Evolutionary conservation across 345 rosid genomes (phyloP), one percentile per base, ranked within the genome.

Genomic region (Lepidium sativum): DNA sequence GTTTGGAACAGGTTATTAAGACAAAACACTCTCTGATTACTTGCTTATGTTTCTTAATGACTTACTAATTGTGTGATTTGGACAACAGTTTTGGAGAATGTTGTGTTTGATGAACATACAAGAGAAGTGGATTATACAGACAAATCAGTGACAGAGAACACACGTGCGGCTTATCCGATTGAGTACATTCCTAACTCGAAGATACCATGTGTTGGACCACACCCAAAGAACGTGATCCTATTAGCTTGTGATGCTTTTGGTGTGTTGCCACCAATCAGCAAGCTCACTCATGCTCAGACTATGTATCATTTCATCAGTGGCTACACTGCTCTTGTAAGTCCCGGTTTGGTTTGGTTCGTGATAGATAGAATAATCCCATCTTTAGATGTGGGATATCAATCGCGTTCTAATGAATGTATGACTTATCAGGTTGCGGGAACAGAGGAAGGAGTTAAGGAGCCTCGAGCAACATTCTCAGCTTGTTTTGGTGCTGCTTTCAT

Each of bases 281-380:
- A 84, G 83, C 82, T 94, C 58, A 75, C 39, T 77, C 73, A 86
- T 58, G 88, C 97, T 38, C 97, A 94, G 78, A 86, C 99, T 69
- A 94, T 94, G 99, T 90, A 90, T 73, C 99, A 94, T 68, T 90
- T 94, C 86, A 94, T 90, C 74, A 94, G 97, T 63, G 97, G 99
- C 54, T 94, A 94, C 80, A 94, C 99, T 62, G 99, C 99, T 74
- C 74, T 94, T 75, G 96, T 94, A 83, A 27, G 65, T 58, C 16
- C n/a, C 16, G 6, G 54, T 61, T 18, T 18, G 2, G 3, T 32
- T 53, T n/a, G 27, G 38, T 64, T 54, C 54, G 31, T n/a, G n/a
- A n/a, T n/a, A n/a, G n/a, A n/a, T 6, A 27, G 7, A 27, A 27
- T 5, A 7, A 27, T 27, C 31, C 1, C 7, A 27, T 5, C 7